Evolutionary conservation across 352 stramenopile species (phyloP).

Genomic region (Globisporangium alternatum): DNA sequence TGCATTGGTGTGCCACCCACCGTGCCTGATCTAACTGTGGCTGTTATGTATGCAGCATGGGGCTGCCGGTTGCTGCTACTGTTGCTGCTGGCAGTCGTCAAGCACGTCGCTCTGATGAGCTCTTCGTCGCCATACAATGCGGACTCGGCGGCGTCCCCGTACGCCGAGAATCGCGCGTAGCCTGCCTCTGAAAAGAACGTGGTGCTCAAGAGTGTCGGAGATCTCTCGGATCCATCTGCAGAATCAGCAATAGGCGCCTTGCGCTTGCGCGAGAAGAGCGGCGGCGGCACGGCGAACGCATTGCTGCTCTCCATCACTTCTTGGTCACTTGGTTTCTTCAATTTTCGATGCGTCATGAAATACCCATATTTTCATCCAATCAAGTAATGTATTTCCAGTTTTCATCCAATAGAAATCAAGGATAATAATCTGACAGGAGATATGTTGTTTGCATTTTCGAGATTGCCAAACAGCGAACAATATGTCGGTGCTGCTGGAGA

Average conservation of each 20-base stretch:
- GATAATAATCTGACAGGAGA: not conserved
- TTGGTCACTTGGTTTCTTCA: constrained; percentile 1
- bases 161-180: constrained; percentile 36
- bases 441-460: not conserved
- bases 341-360: not conserved
- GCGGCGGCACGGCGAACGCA: constrained; percentile 51
- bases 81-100: constrained; percentile 14
- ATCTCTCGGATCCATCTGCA: not conserved
- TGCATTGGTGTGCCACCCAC: not conserved
- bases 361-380: constrained; percentile 18
- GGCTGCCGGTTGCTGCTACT: not conserved
- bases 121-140: constrained; percentile 30
- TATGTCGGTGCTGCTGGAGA: constrained; percentile 95
- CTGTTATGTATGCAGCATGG: not conserved
- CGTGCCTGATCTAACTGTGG: not conserved
- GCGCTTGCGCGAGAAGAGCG: constrained; percentile 44
- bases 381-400: not conserved
- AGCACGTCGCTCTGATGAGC: constrained; percentile 19
- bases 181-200: constrained; percentile 37
- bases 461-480: not conserved
- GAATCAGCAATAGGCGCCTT: constrained; percentile 3
- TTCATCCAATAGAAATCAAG: constrained; percentile 1
- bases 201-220: not conserved
- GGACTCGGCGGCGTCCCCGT: constrained; percentile 23
- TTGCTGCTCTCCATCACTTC: constrained; percentile 20